Percentiles rank a stretch among this genome's conserved stretches.
phyloP scores from a whole-genome alignment of 257 asterid species.

The Mentha longifolia region DNA sequence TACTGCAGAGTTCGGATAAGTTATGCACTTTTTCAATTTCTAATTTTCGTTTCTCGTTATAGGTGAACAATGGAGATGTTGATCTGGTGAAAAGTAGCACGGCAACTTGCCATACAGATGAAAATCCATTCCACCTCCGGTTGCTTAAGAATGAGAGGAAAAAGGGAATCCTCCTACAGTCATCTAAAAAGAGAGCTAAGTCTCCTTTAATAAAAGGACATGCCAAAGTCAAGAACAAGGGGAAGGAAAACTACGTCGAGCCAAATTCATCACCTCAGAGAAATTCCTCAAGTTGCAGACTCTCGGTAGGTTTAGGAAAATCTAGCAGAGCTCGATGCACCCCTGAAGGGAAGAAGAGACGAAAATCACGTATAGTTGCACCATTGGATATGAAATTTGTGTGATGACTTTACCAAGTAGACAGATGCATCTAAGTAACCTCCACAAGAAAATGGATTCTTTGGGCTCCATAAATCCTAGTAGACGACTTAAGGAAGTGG shows the following conservation, averaged over 20 bases:
- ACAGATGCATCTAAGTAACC: slow-evolving; percentile 1
- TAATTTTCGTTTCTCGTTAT: slow-evolving; percentile 3
- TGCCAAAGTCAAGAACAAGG: slow-evolving; percentile 39
- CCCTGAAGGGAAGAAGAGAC: slow-evolving; percentile 80
- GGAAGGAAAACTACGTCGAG: slow-evolving; percentile 53
- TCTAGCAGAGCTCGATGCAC: slow-evolving; percentile 50
- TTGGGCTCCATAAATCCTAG: neutral
- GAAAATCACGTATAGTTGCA: slow-evolving; percentile 55
- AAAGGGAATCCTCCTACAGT: slow-evolving; percentile 44
- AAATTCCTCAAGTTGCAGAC: slow-evolving; percentile 46
- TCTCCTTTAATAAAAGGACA: slow-evolving; percentile 49
- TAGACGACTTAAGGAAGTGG: neutral
- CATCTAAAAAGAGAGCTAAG: slow-evolving; percentile 64
- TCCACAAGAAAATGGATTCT: neutral
- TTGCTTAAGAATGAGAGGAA: slow-evolving; percentile 50
- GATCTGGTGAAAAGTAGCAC: slow-evolving; percentile 48
- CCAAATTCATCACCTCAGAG: slow-evolving; percentile 47
- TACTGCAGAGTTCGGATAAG: neutral
- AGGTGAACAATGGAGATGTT: slow-evolving; percentile 91
- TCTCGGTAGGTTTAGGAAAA: slow-evolving; percentile 48
- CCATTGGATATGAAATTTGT: slow-evolving; percentile 56
- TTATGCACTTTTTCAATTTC: neutral
- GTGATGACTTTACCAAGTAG: slow-evolving; percentile 28
- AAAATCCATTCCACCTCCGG: slow-evolving; percentile 61
- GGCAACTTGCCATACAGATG: slow-evolving; percentile 55